These are phyloP conservation scores for Leccinum pallidistipes DNA, from an alignment of 1,284 basidiomycete genomes.

Conservation along the genomic window DNA sequence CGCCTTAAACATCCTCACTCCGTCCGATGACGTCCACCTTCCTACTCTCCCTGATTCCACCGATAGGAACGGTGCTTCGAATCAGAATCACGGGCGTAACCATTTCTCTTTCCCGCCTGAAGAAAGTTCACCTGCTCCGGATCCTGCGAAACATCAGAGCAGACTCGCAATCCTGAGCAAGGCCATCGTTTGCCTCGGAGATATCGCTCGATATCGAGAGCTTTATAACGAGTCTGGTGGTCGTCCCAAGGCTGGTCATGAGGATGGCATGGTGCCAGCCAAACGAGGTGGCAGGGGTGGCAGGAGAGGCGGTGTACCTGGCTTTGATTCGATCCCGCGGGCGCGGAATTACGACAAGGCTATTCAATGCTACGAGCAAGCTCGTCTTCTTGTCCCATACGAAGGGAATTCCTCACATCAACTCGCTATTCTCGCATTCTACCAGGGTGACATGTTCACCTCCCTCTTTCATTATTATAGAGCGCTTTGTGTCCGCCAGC, in stretches of 20 bases:
- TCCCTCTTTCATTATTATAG: constrained; percentile 89
- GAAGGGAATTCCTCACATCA: constrained; percentile 92
- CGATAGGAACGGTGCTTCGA: constrained; percentile 19
- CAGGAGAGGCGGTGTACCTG: constrained; percentile 44
- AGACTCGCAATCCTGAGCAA: constrained; percentile 80
- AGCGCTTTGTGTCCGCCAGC: constrained; percentile 82
- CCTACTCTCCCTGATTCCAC: constrained; percentile 36
- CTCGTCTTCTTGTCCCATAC: constrained; percentile 76
- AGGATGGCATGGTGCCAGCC: constrained; percentile 46
- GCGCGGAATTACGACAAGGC: constrained; percentile 75
- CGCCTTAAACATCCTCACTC: constrained; percentile 49
- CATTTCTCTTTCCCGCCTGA: constrained; percentile 60
- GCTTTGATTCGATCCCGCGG: constrained; percentile 44
- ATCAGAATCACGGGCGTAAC: constrained; percentile 38
- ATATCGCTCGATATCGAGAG: constrained; percentile 92
- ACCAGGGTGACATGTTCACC: constrained; percentile 79
- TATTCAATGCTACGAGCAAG: constrained; percentile 81
- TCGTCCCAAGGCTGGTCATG: constrained; percentile 62
- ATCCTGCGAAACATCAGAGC: constrained; percentile 56
- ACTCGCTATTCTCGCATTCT: constrained; percentile 89
- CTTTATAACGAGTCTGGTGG: constrained; percentile 78
- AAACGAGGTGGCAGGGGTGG: constrained; percentile 42
- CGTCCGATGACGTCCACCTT: constrained; percentile 27
- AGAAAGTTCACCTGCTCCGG: constrained; percentile 42
- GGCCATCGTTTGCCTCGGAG: constrained; percentile 88